phyloP scores from a whole-genome alignment of 2,329 filamentous ascomycete genomes.

The Talaromyces sp. region DNA sequence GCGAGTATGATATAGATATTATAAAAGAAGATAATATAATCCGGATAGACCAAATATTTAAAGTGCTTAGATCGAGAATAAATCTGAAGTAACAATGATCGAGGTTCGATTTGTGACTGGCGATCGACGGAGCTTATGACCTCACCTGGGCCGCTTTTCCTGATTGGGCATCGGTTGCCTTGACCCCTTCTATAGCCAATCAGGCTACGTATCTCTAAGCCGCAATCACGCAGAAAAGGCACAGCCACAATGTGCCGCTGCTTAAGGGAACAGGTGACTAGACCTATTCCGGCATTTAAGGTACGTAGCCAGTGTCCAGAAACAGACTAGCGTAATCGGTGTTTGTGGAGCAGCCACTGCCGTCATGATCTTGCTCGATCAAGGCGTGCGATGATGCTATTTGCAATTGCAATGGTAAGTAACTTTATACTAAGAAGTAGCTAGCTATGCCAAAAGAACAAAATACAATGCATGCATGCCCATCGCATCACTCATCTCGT shows the following conservation, averaged over 20 bases:
- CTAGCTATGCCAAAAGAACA: no score
- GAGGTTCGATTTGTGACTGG: background rate
- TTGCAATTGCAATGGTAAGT: no score
- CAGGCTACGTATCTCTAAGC: background rate
- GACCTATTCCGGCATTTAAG: background rate
- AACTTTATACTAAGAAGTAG: no score
- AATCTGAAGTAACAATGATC: background rate
- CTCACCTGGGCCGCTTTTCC: slow-evolving; percentile 3
- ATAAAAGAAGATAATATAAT: background rate
- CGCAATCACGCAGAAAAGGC: background rate
- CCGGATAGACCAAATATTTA: background rate
- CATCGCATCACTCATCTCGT: background rate
- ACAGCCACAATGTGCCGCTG: background rate
- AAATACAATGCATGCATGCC: background rate
- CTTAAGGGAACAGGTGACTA: background rate
- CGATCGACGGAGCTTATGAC: slow-evolving; percentile 1
- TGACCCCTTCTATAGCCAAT: background rate
- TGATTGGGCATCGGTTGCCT: background rate
- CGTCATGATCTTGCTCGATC: background rate
- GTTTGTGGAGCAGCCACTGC: slow-evolving; percentile 2
- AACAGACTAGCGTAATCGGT: background rate
- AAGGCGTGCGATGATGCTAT: no score
- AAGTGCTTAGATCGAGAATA: background rate
- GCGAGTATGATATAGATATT: background rate
- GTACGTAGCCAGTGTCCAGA: background rate